Evolutionary conservation across 2,329 filamentous ascomycete genomes (phyloP), one percentile per base, ranked within the genome.

Genomic region (Ceratocystis colombiana): DNA sequence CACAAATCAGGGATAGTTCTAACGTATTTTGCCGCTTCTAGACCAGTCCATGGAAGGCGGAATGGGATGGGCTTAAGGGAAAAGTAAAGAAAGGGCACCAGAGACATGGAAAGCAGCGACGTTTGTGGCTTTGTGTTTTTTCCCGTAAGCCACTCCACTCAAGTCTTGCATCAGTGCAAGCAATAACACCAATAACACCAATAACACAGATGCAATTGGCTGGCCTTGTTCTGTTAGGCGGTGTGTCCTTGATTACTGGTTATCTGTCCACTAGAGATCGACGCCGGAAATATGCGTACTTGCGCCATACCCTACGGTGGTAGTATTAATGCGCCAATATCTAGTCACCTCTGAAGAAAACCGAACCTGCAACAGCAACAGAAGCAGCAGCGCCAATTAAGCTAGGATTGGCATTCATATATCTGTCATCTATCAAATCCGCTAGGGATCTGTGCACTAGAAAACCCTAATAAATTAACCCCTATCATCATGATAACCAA

Each of bases 21-120:
- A 53, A 10, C 8, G 8, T 28, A 15, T 53, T 53, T 53, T n/a
- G 22, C 70, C 71, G 62, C 41, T 64, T 64, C 62, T 46, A 50
- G 62, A 64, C 28, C 28, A 12, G 55, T 20, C 17, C n/a, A 30
- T 59, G 55, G 28, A 59, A 59, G 55, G 55, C 55, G 12, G 48
- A 53, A 53, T 59, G 28, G 55, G 28, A 2, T 17, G 15, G 30
- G 28, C 28, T 28, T 59, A 6, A 57, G 4, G 17, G 25, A 17
- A 12, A 57, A 59, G 48, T n/a, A 17, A 33, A 15, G 15, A 15
- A 17, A 28, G 30, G 33, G 48, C 53, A 37, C 37, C 5, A 33
- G 25, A 59, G n/a, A 59, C 55, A 59, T 20, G 55, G 48, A 22
- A 53, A 53, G 22, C 15, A 15, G 48, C 7, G 8, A 10, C 25